Conservation (phyloP, 164 flowering plant genomes). For the Vitis vinifera region DNA sequence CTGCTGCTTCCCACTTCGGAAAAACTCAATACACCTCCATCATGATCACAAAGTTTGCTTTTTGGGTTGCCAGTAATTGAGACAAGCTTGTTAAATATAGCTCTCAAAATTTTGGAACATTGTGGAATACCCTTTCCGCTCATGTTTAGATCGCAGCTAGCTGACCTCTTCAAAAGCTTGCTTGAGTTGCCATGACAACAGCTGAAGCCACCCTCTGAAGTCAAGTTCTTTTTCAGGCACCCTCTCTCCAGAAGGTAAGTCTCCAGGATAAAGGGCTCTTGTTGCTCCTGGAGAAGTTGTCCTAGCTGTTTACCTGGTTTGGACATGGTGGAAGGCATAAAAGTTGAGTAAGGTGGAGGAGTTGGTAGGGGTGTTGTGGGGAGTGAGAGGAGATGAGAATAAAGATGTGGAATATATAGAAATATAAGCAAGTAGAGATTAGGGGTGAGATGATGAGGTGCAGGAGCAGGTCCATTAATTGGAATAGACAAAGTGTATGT, state of each 20-base stretch:
- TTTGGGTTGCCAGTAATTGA: slow-evolving; percentile 9
- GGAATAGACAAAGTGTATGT: slow-evolving; percentile 24
- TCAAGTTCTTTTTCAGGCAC: slow-evolving; percentile 18
- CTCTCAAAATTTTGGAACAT: slow-evolving; percentile 33
- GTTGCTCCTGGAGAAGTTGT: slow-evolving; percentile 61
- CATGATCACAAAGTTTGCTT: not conserved
- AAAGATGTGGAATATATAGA: not conserved
- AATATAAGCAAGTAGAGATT: not conserved
- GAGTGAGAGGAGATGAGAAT: slow-evolving; percentile 8
- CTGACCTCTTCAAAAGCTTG: slow-evolving; percentile 14
- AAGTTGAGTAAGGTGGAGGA: not conserved
- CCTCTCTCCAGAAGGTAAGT: slow-evolving; percentile 58
- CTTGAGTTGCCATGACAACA: slow-evolving; percentile 19
- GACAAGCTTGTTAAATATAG: slow-evolving; percentile 32
- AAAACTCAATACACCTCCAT: slow-evolving; percentile 7
- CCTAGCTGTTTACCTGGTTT: slow-evolving; percentile 33
- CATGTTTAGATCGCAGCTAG: slow-evolving; percentile 7
- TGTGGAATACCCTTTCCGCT: slow-evolving; percentile 17
- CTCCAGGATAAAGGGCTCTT: slow-evolving; percentile 68
- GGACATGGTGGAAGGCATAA: slow-evolving; percentile 7
- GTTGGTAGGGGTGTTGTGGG: not conserved
- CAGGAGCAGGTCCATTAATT: slow-evolving; percentile 15
- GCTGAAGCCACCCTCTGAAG: slow-evolving; percentile 10
- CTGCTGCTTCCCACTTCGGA: slow-evolving; percentile 2
- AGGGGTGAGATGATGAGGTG: slow-evolving; percentile 10